These are phyloP conservation scores for Allantophomopsis lycopodina DNA, from an alignment of 2,329 filamentous ascomycete genomes.

Conservation along the genomic window DNA sequence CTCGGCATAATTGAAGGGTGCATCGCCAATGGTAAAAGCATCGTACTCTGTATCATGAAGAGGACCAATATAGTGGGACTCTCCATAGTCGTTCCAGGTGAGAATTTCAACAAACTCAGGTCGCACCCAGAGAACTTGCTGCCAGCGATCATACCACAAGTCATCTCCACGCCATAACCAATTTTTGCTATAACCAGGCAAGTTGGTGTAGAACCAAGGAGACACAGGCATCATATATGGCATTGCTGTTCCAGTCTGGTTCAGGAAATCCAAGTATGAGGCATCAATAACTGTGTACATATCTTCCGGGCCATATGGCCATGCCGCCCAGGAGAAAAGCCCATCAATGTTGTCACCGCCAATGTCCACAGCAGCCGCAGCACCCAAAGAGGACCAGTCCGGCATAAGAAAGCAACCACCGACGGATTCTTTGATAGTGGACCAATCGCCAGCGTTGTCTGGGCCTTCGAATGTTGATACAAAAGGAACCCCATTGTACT, in stretches of 20 bases:
- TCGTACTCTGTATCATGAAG: constrained; percentile 19
- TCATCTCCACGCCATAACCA: constrained; percentile 47
- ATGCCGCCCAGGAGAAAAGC: constrained; percentile 23
- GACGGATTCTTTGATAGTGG: constrained; percentile 20
- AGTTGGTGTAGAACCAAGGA: constrained; percentile 42
- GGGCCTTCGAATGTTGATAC: constrained; percentile 35
- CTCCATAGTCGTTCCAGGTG: constrained; percentile 35
- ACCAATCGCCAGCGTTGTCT: constrained; percentile 24
- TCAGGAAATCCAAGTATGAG: constrained; percentile 1
- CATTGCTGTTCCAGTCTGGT: too few relatives aligned
- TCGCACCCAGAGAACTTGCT: constrained; percentile 24
- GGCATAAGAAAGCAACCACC: constrained; percentile 24
- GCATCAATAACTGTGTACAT: constrained; percentile 2
- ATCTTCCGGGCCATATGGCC: constrained; percentile 12
- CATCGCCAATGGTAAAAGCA: constrained; percentile 7
- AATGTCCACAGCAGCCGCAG: constrained; percentile 2
- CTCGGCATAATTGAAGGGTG: constrained; percentile 27
- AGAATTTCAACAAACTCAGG: constrained; percentile 28
- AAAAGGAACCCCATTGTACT: constrained; percentile 21
- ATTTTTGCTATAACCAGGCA: constrained; percentile 29
- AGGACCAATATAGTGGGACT: constrained; percentile 32
- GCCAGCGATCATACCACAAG: constrained; percentile 44
- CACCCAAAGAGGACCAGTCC: constrained; percentile 18
- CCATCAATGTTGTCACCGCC: constrained; percentile 16
- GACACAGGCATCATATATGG: constrained; percentile 24